A percentile compares a stretch with the other conserved stretches of the same genome.
phyloP scores from a whole-genome alignment of 1,284 basidiomycete species.

The Cystobasidium slooffiae region DNA sequence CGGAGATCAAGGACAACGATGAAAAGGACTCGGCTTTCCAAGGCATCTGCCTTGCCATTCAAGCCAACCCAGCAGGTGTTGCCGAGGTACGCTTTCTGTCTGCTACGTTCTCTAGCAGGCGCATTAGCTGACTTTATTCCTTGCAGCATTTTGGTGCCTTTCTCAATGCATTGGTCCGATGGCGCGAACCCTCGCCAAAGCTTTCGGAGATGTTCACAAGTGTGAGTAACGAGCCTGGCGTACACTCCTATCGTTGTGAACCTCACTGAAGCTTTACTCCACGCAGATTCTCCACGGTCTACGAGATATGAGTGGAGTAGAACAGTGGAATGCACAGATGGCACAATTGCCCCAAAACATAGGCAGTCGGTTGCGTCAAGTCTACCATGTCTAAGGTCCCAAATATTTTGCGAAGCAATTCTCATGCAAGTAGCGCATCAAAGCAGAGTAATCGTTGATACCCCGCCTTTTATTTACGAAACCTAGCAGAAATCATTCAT shows the following conservation, averaged over 20 bases:
- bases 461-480: conserved; percentile 16
- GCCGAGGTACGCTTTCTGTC: conserved; percentile 66
- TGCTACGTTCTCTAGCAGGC: neutral
- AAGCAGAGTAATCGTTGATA: conserved; percentile 9
- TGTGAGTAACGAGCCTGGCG: conserved; percentile 52
- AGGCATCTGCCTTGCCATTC: conserved; percentile 93
- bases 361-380: conserved; percentile 72
- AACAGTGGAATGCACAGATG: conserved; percentile 75
- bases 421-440: neutral
- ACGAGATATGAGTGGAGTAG: conserved; percentile 77
- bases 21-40: conserved; percentile 99
- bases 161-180: conserved; percentile 94
- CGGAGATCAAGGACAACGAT: conserved; percentile 99
- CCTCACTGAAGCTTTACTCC: neutral
- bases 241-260: neutral
- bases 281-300: conserved; percentile 75
- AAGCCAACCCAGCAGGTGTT: conserved; percentile 88
- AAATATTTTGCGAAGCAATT: too few relatives aligned
- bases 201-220: conserved; percentile 86
- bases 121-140: conserved; percentile 23
- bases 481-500: conserved; percentile 13
- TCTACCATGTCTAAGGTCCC: conserved; percentile 70
- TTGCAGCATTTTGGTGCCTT: conserved; percentile 85
- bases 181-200: conserved; percentile 85
- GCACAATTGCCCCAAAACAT: conserved; percentile 75